These are phyloP conservation scores for Telfairia occidentalis DNA, from an alignment of 331 rosid genomes.

Conservation along the genomic window DNA sequence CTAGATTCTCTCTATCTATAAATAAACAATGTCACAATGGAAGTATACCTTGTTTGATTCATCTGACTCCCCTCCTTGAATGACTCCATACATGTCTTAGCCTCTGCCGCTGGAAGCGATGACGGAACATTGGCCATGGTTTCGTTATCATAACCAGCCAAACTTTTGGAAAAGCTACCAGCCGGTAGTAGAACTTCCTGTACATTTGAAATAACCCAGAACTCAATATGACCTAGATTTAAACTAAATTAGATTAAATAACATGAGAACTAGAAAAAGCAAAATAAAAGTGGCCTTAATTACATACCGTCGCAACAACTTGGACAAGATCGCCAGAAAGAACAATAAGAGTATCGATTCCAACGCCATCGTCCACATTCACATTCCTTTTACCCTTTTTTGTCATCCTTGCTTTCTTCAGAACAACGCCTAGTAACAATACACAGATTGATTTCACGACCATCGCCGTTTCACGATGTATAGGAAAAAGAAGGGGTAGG, in stretches of 20 bases:
- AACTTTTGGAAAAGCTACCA: constrained; percentile 35
- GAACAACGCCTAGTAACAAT: constrained; percentile 41
- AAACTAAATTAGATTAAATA: background rate
- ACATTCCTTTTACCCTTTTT: constrained; percentile 41
- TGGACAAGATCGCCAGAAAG: constrained; percentile 60
- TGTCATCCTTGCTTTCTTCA: constrained; percentile 73
- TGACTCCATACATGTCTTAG: constrained; percentile 23
- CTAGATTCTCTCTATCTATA: background rate
- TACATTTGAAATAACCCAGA: constrained; percentile 15
- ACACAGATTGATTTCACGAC: background rate
- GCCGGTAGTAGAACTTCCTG: constrained; percentile 56
- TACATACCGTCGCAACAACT: constrained; percentile 63
- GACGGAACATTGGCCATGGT: constrained; percentile 25
- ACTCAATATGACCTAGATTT: constrained; percentile 13
- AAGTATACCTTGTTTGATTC: constrained; percentile 45
- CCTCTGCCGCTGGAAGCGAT: constrained; percentile 13
- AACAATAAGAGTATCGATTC: constrained; percentile 58
- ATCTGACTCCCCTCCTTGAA: constrained; percentile 19
- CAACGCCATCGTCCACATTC: constrained; percentile 38
- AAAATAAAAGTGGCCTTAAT: background rate
- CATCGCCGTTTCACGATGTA: background rate
- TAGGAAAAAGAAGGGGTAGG: background rate
- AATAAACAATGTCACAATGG: background rate
- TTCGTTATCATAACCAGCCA: constrained; percentile 31
- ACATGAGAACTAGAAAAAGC: background rate